These are phyloP conservation scores for Pythium aquatile DNA, from an alignment of 352 stramenopile genomes.

Conservation along the genomic window DNA sequence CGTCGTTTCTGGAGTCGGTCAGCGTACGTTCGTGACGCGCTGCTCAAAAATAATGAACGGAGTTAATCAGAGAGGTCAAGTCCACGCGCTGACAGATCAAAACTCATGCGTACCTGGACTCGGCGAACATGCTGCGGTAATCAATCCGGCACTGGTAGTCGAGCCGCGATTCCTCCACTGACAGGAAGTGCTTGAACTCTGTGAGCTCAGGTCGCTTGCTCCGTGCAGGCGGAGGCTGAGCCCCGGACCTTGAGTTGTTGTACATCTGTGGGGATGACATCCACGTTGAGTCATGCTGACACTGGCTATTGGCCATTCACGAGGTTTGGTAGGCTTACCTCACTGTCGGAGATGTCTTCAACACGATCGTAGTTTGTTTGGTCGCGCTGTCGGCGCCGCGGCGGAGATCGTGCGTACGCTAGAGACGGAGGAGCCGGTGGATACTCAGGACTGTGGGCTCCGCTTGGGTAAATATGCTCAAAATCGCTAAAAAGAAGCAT, in stretches of 20 bases:
- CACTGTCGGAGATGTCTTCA: constrained; percentile 70
- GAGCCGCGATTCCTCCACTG: constrained; percentile 48
- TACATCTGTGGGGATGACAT: neutral
- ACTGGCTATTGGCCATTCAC: neutral
- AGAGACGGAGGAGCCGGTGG: neutral
- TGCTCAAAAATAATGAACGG: neutral
- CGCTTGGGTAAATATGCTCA: constrained; percentile 3
- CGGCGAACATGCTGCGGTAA: constrained; percentile 71
- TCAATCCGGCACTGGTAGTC: constrained; percentile 67
- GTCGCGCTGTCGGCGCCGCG: neutral
- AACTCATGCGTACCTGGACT: constrained; percentile 40
- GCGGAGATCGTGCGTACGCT: neutral
- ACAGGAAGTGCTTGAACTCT: constrained; percentile 66
- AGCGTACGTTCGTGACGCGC: constrained; percentile 45
- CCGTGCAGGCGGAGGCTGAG: constrained; percentile 18
- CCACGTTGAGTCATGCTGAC: neutral
- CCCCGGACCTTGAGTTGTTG: neutral
- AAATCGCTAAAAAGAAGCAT: constrained; percentile 14
- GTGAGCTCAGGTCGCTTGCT: constrained; percentile 41
- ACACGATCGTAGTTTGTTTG: constrained; percentile 17
- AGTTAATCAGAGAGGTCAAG: neutral
- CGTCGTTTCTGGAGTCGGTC: constrained; percentile 44
- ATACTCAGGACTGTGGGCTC: constrained; percentile 1
- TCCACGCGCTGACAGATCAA: neutral
- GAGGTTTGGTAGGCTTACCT: constrained; percentile 29